A percentile compares a stretch with the other conserved stretches of the same genome.
These are phyloP conservation scores for Cyathus striatus DNA, from an alignment of 768 basidiomycete species.

Conservation along the genomic window DNA sequence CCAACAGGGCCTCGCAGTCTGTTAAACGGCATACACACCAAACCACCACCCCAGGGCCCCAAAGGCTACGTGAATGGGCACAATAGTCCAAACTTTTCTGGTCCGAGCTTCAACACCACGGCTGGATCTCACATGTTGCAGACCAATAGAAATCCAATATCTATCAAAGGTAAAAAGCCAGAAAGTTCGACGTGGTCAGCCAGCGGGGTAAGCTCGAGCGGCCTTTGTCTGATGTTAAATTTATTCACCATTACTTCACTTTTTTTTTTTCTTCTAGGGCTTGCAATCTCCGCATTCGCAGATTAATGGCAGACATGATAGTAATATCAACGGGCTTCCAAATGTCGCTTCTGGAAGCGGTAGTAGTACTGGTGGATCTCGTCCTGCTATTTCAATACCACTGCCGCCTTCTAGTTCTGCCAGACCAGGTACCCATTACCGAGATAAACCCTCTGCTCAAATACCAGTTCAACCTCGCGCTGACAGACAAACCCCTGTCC, in stretches of 20 bases:
- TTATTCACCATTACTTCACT: not conserved
- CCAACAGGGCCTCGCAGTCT: conserved; percentile 68
- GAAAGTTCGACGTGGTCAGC: conserved; percentile 12
- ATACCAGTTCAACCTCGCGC: conserved; percentile 18
- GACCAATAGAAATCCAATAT: conserved; percentile 26
- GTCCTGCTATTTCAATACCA: conserved; percentile 23
- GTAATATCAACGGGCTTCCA: conserved; percentile 11
- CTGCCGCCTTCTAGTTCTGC: conserved; percentile 5
- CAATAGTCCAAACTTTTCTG: conserved; percentile 6
- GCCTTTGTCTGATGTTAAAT: conserved; percentile 5
- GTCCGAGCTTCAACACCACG: conserved; percentile 15
- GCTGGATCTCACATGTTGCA: conserved; percentile 18
- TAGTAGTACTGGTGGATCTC: conserved; percentile 9
- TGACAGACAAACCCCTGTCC: conserved; percentile 11
- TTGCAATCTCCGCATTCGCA: conserved; percentile 23
- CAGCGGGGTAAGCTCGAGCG: conserved; percentile 15
- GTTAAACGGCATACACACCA: conserved; percentile 28
- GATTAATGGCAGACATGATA: conserved; percentile 19
- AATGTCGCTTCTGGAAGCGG: conserved; percentile 10
- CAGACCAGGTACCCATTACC: conserved; percentile 11
- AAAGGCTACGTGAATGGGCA: conserved; percentile 42
- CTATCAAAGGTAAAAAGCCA: conserved; percentile 32
- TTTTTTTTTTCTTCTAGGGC: conserved; percentile 7
- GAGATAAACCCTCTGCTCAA: conserved; percentile 19
- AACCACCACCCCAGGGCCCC: conserved; percentile 23